Evolutionary conservation across 1,284 basidiomycete genomes (phyloP), one percentile per base, ranked within the genome.

Genomic region (Lentinula novae-zelandiae): DNA sequence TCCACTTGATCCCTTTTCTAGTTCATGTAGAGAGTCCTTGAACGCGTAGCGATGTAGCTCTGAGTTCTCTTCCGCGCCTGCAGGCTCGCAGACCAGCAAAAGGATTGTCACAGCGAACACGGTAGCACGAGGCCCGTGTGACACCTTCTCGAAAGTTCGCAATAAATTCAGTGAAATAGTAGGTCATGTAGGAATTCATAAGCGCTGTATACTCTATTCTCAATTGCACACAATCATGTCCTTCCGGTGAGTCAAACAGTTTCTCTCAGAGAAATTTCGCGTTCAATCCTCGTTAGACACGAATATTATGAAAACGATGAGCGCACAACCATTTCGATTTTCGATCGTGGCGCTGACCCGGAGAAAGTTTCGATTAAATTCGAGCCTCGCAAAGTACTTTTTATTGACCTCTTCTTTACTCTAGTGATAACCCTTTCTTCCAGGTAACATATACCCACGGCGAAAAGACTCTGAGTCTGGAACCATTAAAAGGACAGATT

Each of bases 291-390:
- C 6, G 59, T 40, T 34, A 94, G 93, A 72, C 85, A 95, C 76
- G 92, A 94, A 72, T 95, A 90, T 73, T 95, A 95, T 74, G 93
- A 95, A 74, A 89, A 87, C 2, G 89, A 93, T 63, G 85, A 90
- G 59, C 81, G 75, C 64, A 71, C 95, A 61, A 92, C 81, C 10
- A 71, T 95, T 67, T 87, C 89, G 57, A 76, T 95, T 67, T 95
- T 94, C 70, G 85, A 95, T 75, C 86, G 87, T 68, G 86, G 86
- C 63, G 90, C 85, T 36, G 85, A 91, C 71, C 82, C 88, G 13
- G 77, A 76, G 15, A 71, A 82, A 64, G 85, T 93, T 57, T 76
- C 77, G 10, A 74, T 95, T 64, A 71, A 78, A 46, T 89, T 93
- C 65, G 82, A 85, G 60, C 78, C 84, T 4, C 78, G 85, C 64